Conservation (phyloP, 176 grass and related monocot species). For the Aegilops tauschii region DNA sequence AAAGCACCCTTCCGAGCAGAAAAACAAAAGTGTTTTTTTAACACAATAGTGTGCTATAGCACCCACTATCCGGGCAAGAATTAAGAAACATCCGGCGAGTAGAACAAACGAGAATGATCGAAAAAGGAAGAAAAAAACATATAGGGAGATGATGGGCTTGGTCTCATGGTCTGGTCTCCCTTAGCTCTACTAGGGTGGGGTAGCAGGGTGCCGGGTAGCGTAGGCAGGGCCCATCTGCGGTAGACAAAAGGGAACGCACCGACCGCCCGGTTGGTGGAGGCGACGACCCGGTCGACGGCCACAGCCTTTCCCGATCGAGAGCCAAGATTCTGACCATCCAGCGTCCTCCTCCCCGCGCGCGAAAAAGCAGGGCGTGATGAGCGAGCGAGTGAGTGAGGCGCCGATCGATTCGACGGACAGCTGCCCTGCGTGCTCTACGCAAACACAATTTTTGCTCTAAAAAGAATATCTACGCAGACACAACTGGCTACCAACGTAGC, state of each 20-base stretch:
- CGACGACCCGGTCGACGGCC: slow-evolving; percentile 1
- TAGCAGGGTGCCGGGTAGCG: not conserved
- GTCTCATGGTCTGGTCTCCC: not conserved
- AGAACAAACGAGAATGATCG: not conserved
- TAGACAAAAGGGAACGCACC: slow-evolving; percentile 34
- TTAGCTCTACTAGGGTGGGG: not conserved
- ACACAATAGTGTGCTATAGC: not conserved
- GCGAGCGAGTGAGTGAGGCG: too few relatives aligned
- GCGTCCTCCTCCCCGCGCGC: not conserved
- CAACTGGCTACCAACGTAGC: not conserved
- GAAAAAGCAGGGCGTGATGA: not conserved
- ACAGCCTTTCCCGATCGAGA: not conserved
- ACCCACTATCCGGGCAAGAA: not conserved
- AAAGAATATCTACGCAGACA: not conserved
- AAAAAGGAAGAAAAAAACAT: not conserved
- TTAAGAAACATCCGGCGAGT: not conserved
- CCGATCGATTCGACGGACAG: too few relatives aligned
- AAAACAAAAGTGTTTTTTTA: not conserved
- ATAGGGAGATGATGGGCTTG: not conserved
- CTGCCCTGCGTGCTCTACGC: too few relatives aligned
- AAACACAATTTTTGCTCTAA: too few relatives aligned
- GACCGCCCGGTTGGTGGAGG: slow-evolving; percentile 25
- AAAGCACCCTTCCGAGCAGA: not conserved
- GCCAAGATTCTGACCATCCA: not conserved
- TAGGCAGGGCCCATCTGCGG: not conserved